Evolutionary conservation across 768 basidiomycete species (phyloP).

Genomic region (Lepiota venenata): DNA sequence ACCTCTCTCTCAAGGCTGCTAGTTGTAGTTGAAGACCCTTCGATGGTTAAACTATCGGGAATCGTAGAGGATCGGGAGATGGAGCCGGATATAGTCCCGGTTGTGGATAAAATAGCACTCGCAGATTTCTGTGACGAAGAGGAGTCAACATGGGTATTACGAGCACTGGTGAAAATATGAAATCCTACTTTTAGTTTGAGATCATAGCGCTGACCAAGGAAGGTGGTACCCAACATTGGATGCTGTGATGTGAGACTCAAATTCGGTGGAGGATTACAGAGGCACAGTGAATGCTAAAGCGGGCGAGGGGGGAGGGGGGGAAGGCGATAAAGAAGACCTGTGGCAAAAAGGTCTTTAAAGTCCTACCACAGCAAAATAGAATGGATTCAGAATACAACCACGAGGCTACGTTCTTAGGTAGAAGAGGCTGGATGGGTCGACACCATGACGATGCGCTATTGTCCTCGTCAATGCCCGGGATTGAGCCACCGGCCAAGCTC

Average conservation of each 20-base stretch:
- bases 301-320: too few species aligned
- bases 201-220: slow-evolving; percentile 1
- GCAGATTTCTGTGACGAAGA: too few species aligned
- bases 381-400: too few species aligned
- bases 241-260: too few species aligned
- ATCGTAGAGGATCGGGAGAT: not conserved
- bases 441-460: not conserved
- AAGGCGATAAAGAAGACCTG: too few species aligned
- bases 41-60: not conserved
- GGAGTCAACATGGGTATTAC: not conserved
- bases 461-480: not conserved
- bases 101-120: too few species aligned
- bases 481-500: not conserved
- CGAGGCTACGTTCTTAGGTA: not conserved
- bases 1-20: not conserved
- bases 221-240: not conserved
- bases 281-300: too few species aligned
- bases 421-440: not conserved
- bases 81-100: not conserved
- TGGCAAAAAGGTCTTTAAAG: too few species aligned
- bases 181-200: not conserved
- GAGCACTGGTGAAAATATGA: not conserved
- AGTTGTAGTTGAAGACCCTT: not conserved
- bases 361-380: too few species aligned
- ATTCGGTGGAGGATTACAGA: too few species aligned